Evolutionary conservation across 225 moss, liverwort and hornwort genomes (phyloP), one percentile per base, ranked within the genome.

Genomic region (Ulota crispa): DNA sequence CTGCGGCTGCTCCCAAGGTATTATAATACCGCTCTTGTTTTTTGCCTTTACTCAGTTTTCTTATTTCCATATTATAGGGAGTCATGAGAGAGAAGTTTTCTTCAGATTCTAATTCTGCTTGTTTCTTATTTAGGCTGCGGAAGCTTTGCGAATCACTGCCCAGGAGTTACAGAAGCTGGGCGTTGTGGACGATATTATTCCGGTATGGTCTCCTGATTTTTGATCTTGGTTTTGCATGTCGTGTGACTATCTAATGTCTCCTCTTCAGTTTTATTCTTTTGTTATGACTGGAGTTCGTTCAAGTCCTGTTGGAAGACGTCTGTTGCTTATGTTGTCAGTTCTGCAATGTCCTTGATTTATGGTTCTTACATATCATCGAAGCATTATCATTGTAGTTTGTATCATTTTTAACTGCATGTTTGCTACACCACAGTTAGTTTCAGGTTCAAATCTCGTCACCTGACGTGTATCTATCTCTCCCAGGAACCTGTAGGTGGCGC

Each of bases 401-500:
- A 19, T 32, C 67, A 18, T 72, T 72, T 72, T 78, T 12, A 21
- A 39, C 23, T 50, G 36, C 41, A 74, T 73, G 23, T 37, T 27
- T 10, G 12, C 52, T 34, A 23, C 42, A 41, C 30, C 39, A 9
- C 27, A n/a, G 32, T 30, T 47, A 37, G 8, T 56, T 12, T 32
- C 14, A 73, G 32, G 5, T 72, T 54, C 8, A 75, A 53, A 64
- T 8, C 34, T 59, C 36, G 8, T 78, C 37, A 76, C 18, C 47
- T 78, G 68, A 50, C n/a, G 36, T 31, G 18, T 36, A 74, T 57
- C 39, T 60, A 26, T 24, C 26, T 30, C 32, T 64, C 37, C 15
- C 86, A 98, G 98, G 98, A 98, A 85, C 95, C 98, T 50, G 86
- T 95, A 52, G 98, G 95, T 80, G 98, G 98, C 82, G 98, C 98